Evolutionary conservation across 805 yeast genomes (phyloP).

Genomic region (Sugiyamaella boreocaroliniensis): DNA sequence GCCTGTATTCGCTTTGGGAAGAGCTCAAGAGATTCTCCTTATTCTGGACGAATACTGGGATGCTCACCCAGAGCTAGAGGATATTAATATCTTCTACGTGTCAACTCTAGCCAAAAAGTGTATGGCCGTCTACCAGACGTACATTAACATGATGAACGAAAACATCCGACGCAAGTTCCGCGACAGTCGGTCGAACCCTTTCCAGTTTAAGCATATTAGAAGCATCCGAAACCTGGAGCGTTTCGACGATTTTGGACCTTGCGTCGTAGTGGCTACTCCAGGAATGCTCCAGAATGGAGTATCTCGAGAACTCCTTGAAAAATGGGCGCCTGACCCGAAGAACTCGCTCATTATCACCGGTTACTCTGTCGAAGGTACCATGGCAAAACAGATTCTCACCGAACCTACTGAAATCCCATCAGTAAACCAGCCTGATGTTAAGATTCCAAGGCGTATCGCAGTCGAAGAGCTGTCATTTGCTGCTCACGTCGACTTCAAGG

Average conservation of each 20-base stretch:
- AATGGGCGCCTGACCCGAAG: slow-evolving; percentile 96
- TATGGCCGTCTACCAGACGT: slow-evolving; percentile 95
- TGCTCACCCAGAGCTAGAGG: slow-evolving; percentile 70
- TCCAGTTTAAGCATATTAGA: slow-evolving; percentile 78
- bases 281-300: slow-evolving; percentile 98
- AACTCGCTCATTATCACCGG: slow-evolving; percentile 88
- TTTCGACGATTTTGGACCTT: slow-evolving; percentile 90
- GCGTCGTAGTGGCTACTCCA: slow-evolving; percentile 94
- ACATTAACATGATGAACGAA: slow-evolving; percentile 96
- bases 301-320: slow-evolving; percentile 81
- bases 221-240: slow-evolving; percentile 72
- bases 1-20: slow-evolving; percentile 95
- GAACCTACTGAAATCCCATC: slow-evolving; percentile 93
- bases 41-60: slow-evolving; percentile 95
- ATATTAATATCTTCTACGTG: slow-evolving; percentile 81
- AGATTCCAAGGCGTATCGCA: slow-evolving; percentile 77
- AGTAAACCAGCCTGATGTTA: slow-evolving; percentile 66
- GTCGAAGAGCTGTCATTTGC: slow-evolving; percentile 96
- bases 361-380: slow-evolving; percentile 96
- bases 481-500: slow-evolving; percentile 97
- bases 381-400: slow-evolving; percentile 83
- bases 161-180: slow-evolving; percentile 67
- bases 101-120: slow-evolving; percentile 91
- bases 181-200: slow-evolving; percentile 80
- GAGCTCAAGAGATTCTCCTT: slow-evolving; percentile 88